Evolutionary conservation across 148 eudicot genomes (phyloP), one percentile per base, ranked within the genome.

Genomic region (Agrostemma githago): DNA sequence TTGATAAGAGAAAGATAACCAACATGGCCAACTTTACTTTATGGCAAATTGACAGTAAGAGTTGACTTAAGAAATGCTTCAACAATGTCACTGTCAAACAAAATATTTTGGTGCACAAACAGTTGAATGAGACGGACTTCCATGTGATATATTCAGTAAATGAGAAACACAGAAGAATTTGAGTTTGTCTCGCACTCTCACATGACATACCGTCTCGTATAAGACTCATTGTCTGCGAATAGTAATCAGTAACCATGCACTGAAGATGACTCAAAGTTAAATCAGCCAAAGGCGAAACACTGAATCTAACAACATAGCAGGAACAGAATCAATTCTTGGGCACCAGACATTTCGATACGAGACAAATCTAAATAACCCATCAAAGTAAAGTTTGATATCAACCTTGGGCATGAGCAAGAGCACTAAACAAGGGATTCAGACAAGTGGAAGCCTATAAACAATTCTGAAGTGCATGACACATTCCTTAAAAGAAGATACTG

Each of bases 301-400:
- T 39, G 74, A 71, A 62, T 56, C 72, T 11, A 78, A 43, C 62
- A 73, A 58, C 44, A 15, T 16, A 56, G 4, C 21, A 44, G 64
- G n/a, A 40, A 74, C 38, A 51, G 56, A 74, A 53, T 42, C 75
- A n/a, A 64, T 42, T 70, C 57, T 62, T 19, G 46, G 46, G 20
- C 64, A 68, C 34, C 34, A 4, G 64, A 48, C 63, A 62, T 51
- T 61, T 41, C 74, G 38, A 69, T 59, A 38, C 12, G 56, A 79
- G 61, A 5, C 48, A 17, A 60, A 11, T 12, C 68, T 53, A 67
- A 67, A 76, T 59, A 74, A 46, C 76, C 81, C 71, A 42, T 66
- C 62, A 73, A 72, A 64, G 43, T 43, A 7, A 65, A 10, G 57
- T 26, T 42, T 41, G 12, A 67, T 10, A 66, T 17, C 72, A 14